Evolutionary conservation across 352 stramenopile species (phyloP), one percentile per base, ranked within the genome.

Genomic region (Globisporangium cystogenes): DNA sequence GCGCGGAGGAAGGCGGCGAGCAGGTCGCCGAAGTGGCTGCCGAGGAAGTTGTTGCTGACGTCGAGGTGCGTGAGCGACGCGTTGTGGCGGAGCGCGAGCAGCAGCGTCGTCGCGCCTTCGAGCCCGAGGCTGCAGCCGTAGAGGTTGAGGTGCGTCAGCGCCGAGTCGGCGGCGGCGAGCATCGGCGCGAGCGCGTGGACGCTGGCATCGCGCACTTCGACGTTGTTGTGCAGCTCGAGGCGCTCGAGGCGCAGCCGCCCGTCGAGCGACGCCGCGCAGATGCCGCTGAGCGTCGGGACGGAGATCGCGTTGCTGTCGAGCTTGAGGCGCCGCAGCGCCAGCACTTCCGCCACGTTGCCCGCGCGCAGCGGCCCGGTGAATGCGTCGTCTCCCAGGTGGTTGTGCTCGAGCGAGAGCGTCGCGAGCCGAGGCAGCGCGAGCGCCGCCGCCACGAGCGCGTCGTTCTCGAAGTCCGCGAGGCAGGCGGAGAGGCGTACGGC

Each of bases 1-100:
- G 66, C 71, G 33, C 68, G 24, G 31, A 93, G 40, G 31, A 90
- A 88, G 20, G 77, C 66, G 7, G 70, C 80, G n/a, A 93, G 62
- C 1, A 89, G 53, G 43, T 90, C 80, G 12, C 80, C 80, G 56
- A 91, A 76, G 18, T 60, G 63, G 37, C 60, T 71, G 11, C 78
- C 78, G 24, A 90, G 70, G 53, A 90, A 91, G 48, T 91, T 91
- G 44, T 89, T 74, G 36, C 79, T 79, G 31, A 93, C 35, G 50
- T 90, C 75, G 21, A 93, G 62, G 51, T 82, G 62, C 20, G 43
- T 74, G 26, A 93, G 44, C 14, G 68, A 77, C 26, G 59, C 62
- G 59, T 90, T 88, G 6, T 56, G 59, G 7, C 60, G 45, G 31
- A 93, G 64, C 10, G 80, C 82, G 20, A 73, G 68, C 45, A 90